Evolutionary conservation across 257 asterid genomes (phyloP).

Genomic region (Datura wrightii): DNA sequence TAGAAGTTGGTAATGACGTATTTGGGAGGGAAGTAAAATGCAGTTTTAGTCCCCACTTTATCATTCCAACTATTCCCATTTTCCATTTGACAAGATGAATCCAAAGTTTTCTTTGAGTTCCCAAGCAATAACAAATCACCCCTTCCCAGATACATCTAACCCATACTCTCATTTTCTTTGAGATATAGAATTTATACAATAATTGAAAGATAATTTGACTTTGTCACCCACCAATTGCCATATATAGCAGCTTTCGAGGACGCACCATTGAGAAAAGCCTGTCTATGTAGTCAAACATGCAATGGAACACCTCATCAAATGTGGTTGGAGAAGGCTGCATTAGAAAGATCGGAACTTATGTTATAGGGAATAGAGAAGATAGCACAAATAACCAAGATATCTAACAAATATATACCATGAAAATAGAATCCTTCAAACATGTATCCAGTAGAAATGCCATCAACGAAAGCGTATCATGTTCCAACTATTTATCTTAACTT

Average conservation of each 20-base stretch:
- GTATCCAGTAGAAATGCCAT: conserved; percentile 10
- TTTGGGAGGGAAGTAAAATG: conserved; percentile 8
- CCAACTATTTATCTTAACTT: background rate
- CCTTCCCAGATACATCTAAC: conserved; percentile 6
- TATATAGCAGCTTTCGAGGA: conserved; percentile 58
- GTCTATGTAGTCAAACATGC: conserved; percentile 53
- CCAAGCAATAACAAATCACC: background rate
- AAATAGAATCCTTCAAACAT: background rate
- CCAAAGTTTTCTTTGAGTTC: background rate
- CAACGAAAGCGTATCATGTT: conserved; percentile 5
- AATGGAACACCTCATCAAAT: conserved; percentile 55
- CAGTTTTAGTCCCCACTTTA: background rate
- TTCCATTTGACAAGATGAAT: background rate
- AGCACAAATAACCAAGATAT: background rate
- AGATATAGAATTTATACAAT: background rate
- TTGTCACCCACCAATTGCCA: conserved; percentile 64
- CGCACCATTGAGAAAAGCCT: conserved; percentile 55
- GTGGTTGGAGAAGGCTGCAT: conserved; percentile 52
- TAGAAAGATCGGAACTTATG: conserved; percentile 8
- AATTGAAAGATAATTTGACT: conserved; percentile 19
- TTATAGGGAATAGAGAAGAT: background rate
- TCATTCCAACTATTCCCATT: background rate
- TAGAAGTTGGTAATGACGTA: background rate
- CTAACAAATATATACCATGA: background rate
- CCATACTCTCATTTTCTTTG: background rate